Conservation (phyloP, 1,139 yeast genomes). For the Tardiomyces depauwii region DNA sequence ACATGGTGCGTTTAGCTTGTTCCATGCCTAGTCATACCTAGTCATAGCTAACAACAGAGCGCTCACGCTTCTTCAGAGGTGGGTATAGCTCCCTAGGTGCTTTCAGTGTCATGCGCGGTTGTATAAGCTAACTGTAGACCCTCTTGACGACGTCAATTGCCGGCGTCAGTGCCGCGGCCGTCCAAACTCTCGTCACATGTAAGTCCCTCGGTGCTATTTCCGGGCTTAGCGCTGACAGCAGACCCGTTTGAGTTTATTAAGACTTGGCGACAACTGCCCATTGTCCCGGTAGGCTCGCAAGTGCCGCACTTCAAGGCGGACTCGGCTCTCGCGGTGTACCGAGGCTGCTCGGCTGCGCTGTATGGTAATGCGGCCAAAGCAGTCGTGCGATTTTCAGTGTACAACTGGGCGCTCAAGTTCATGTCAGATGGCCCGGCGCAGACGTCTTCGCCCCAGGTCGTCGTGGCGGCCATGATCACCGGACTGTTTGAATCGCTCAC, state of each 20-base stretch:
- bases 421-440: conserved; percentile 38
- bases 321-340: conserved; percentile 34
- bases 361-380: conserved; percentile 67
- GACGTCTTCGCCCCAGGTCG: conserved; percentile 27
- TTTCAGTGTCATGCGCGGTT: too few relatives aligned
- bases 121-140: conserved; percentile 14
- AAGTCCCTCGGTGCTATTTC: too few relatives aligned
- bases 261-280: conserved; percentile 54
- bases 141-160: conserved; percentile 53
- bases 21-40: too few relatives aligned
- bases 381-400: conserved; percentile 57
- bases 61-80: too few relatives aligned
- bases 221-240: conserved; percentile 3
- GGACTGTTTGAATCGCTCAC: conserved; percentile 73
- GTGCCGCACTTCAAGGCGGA: background rate
- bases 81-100: too few relatives aligned
- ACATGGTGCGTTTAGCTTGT: too few relatives aligned
- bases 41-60: too few relatives aligned
- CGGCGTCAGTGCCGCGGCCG: conserved; percentile 65
- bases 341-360: conserved; percentile 69
- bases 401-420: conserved; percentile 65
- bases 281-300: background rate
- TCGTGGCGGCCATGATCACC: conserved; percentile 75
- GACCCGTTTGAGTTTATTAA: conserved; percentile 78
- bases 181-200: conserved; percentile 57